phyloP scores from a whole-genome alignment of 2,329 filamentous ascomycete genomes.

The Harringtonia lauricola region DNA sequence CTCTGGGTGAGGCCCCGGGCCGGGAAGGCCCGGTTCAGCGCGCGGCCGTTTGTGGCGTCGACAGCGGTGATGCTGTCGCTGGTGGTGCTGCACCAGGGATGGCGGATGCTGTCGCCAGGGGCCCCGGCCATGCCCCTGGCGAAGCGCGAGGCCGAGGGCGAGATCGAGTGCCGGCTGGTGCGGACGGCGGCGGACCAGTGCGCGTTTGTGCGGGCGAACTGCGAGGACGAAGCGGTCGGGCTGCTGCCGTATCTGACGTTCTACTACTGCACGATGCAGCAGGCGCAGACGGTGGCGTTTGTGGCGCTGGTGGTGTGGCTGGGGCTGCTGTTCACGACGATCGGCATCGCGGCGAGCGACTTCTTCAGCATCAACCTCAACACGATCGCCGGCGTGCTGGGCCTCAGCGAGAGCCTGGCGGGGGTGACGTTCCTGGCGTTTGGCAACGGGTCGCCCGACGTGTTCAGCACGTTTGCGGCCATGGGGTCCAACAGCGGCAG shows the following conservation, averaged over 20 bases:
- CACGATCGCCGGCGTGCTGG: slow-evolving; percentile 79
- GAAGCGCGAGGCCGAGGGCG: slow-evolving; percentile 18
- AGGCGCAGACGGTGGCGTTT: slow-evolving; percentile 68
- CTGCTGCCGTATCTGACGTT: slow-evolving; percentile 78
- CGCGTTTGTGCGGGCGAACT: slow-evolving; percentile 72
- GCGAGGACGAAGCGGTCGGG: slow-evolving; percentile 79
- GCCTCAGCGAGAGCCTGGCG: slow-evolving; percentile 90
- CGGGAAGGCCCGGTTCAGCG: slow-evolving; percentile 22
- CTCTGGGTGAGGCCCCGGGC: background rate
- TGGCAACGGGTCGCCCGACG: slow-evolving; percentile 94
- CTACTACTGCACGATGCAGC: slow-evolving; percentile 73
- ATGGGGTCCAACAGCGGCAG: slow-evolving; percentile 97
- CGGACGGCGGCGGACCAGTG: slow-evolving; percentile 73
- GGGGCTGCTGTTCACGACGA: slow-evolving; percentile 83
- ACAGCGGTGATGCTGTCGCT: slow-evolving; percentile 31
- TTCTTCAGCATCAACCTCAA: slow-evolving; percentile 97
- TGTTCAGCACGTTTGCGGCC: slow-evolving; percentile 96
- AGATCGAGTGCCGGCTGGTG: slow-evolving; percentile 62
- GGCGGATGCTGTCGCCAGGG: background rate
- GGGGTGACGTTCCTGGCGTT: slow-evolving; percentile 95
- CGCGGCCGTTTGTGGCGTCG: slow-evolving; percentile 38
- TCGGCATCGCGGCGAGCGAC: slow-evolving; percentile 94
- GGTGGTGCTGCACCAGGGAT: slow-evolving; percentile 25
- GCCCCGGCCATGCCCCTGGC: background rate
- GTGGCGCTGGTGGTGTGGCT: slow-evolving; percentile 71